A percentile compares a stretch with the other conserved stretches of the same genome.
phyloP scores from a whole-genome alignment of 148 eudicot species.

The Simmondsia chinensis region DNA sequence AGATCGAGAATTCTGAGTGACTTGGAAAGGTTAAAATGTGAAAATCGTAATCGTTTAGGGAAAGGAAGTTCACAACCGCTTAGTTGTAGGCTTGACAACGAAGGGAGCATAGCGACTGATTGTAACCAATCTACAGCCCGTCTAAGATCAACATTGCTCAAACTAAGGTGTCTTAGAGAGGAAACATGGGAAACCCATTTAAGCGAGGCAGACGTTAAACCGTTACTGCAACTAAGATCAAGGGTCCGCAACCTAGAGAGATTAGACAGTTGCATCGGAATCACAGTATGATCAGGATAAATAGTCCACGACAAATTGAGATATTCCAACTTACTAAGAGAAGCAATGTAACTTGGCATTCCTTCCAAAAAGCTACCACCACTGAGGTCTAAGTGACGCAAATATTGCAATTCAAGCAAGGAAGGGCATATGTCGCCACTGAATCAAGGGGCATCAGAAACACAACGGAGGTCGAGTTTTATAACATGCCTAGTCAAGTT shows the following conservation, averaged over 20 bases:
- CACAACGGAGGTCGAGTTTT: background rate
- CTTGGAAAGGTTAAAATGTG: too few relatives aligned
- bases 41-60: too few relatives aligned
- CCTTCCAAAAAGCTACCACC: conserved; percentile 10
- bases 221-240: conserved; percentile 3
- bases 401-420: conserved; percentile 3
- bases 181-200: conserved; percentile 29
- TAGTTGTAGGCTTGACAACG: conserved; percentile 22
- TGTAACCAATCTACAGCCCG: conserved; percentile 22
- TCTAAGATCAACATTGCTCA: conserved; percentile 22
- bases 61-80: conserved; percentile 2
- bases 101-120: conserved; percentile 23
- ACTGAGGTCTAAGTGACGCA: conserved; percentile 15
- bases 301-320: conserved; percentile 25
- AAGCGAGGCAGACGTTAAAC: conserved; percentile 8
- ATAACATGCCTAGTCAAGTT: background rate
- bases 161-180: conserved; percentile 20
- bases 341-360: conserved; percentile 31
- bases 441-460: too few relatives aligned
- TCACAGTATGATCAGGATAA: conserved; percentile 9
- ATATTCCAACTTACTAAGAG: conserved; percentile 18
- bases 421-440: conserved; percentile 1
- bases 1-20: too few relatives aligned
- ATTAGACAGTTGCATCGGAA: conserved; percentile 27
- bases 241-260: conserved; percentile 24